Evolutionary conservation across 305 asterid genomes (phyloP).

Genomic region (Fraxinus baroniana): DNA sequence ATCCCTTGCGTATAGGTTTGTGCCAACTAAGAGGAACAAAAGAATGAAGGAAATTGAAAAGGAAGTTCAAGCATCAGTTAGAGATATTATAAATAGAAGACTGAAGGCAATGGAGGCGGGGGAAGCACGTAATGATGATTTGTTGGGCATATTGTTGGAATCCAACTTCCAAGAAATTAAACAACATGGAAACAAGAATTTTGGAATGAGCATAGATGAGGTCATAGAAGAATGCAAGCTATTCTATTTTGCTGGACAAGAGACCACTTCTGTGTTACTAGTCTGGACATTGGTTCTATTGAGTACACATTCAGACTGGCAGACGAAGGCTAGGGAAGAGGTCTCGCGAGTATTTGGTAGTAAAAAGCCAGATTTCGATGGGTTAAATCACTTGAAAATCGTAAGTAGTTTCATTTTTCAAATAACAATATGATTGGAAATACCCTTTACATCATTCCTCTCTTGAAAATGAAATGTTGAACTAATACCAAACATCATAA

Average conservation of each 20-base stretch:
- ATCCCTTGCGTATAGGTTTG: slow-evolving; percentile 22
- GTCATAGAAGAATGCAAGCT: slow-evolving; percentile 47
- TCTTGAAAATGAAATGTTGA: neutral
- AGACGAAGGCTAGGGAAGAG: slow-evolving; percentile 37
- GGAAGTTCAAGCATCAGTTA: slow-evolving; percentile 29
- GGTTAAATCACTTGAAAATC: slow-evolving; percentile 38
- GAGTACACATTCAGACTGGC: slow-evolving; percentile 41
- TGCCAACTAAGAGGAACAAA: slow-evolving; percentile 37
- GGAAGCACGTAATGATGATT: slow-evolving; percentile 31
- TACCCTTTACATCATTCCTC: neutral
- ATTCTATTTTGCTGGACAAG: slow-evolving; percentile 43
- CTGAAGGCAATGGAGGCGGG: slow-evolving; percentile 35
- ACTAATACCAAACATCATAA: neutral
- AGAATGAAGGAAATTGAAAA: slow-evolving; percentile 46
- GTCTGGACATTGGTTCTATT: slow-evolving; percentile 33
- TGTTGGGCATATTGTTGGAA: slow-evolving; percentile 40
- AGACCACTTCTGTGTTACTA: slow-evolving; percentile 35
- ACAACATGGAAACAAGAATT: slow-evolving; percentile 25
- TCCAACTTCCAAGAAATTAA: slow-evolving; percentile 39
- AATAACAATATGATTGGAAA: neutral
- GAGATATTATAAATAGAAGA: slow-evolving; percentile 37
- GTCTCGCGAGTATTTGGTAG: slow-evolving; percentile 28
- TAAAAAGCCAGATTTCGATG: slow-evolving; percentile 29
- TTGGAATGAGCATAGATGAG: slow-evolving; percentile 33
- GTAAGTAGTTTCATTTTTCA: slow-evolving; percentile 25